Evolutionary conservation across 768 basidiomycete species (phyloP).

Genomic region (Amanita rubescens): DNA sequence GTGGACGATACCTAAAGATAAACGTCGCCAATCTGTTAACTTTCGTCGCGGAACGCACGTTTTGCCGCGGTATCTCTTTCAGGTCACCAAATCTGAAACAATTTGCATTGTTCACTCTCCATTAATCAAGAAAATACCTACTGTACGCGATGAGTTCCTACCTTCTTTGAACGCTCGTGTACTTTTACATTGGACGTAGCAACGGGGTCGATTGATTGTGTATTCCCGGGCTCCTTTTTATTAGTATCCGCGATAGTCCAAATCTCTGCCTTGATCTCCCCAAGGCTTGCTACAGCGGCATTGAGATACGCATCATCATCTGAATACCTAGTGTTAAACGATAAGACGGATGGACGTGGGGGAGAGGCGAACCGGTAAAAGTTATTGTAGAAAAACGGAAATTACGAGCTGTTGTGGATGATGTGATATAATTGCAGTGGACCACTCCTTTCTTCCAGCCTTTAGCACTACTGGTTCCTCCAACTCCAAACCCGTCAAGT

Average conservation of each 20-base stretch:
- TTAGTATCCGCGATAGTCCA: background rate
- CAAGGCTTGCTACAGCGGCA: slow-evolving; percentile 5
- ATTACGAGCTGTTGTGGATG: background rate
- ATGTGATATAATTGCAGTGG: background rate
- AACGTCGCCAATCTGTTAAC: slow-evolving; percentile 11
- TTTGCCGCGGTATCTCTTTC: background rate
- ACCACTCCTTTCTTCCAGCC: background rate
- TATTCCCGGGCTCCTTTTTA: background rate
- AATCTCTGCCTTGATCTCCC: slow-evolving; percentile 13
- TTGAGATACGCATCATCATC: slow-evolving; percentile 20
- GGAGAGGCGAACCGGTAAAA: slow-evolving; percentile 6
- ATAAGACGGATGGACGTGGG: background rate
- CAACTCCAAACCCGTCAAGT: background rate
- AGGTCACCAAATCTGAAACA: background rate
- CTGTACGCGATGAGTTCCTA: slow-evolving; percentile 16
- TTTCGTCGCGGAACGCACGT: background rate
- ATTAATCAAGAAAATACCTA: slow-evolving; percentile 3
- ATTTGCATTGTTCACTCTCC: background rate
- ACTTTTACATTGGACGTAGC: slow-evolving; percentile 8
- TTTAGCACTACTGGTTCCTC: background rate
- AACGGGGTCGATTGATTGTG: too few species aligned
- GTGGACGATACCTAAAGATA: slow-evolving; percentile 18
- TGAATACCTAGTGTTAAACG: background rate
- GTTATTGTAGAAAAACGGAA: slow-evolving; percentile 8
- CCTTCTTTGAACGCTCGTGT: slow-evolving; percentile 20